Evolutionary conservation across 257 asterid species (phyloP).

Genomic region (Nicotiana noctiflora): DNA sequence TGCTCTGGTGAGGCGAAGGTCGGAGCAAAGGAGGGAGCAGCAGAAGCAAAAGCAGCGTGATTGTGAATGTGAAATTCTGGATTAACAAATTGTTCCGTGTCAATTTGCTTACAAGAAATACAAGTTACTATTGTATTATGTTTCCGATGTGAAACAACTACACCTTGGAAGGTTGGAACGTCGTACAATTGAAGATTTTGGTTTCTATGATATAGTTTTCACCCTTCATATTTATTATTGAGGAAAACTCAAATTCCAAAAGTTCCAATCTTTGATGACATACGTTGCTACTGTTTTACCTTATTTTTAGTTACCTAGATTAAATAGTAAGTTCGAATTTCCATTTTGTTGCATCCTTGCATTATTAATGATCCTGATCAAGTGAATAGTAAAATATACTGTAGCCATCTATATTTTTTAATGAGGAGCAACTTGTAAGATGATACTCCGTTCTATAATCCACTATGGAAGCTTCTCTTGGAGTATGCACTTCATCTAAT

Average conservation of each 20-base stretch:
- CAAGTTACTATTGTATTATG: not conserved
- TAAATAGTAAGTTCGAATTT: not conserved
- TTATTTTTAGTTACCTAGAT: not conserved
- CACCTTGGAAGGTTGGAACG: not conserved
- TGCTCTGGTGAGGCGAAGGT: conserved; percentile 60
- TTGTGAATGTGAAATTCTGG: not conserved
- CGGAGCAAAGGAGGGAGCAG: conserved; percentile 32
- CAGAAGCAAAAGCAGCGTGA: conserved; percentile 34
- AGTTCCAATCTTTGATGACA: not conserved
- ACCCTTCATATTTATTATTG: not conserved
- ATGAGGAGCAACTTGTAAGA: not conserved
- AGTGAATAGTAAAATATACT: not conserved
- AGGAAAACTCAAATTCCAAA: not conserved
- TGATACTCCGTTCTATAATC: not conserved
- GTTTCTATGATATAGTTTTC: not conserved
- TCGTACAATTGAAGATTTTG: not conserved
- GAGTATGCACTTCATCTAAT: not conserved
- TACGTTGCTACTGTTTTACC: not conserved
- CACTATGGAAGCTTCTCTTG: not conserved
- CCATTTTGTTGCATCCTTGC: not conserved
- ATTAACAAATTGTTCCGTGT: not conserved
- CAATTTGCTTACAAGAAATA: not conserved
- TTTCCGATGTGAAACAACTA: not conserved
- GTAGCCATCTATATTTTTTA: no score
- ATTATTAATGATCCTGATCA: not conserved